These are phyloP conservation scores for Globisporangium megalacanthum DNA, from an alignment of 352 stramenopile species.

Conservation along the genomic window DNA sequence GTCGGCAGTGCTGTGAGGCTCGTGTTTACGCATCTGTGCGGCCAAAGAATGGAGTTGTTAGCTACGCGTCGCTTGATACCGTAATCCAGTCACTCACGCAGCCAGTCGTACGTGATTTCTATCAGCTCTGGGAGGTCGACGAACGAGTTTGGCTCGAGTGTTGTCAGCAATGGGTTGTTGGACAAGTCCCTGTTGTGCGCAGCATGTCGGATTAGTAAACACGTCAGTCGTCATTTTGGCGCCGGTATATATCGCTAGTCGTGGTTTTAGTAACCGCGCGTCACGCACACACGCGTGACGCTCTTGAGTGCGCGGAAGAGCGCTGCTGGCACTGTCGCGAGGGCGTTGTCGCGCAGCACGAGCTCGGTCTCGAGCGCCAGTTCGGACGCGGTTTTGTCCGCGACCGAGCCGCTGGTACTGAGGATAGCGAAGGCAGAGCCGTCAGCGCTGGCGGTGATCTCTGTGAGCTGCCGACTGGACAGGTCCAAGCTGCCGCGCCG, in stretches of 20 bases:
- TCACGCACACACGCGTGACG: constrained; percentile 31
- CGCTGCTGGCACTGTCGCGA: constrained; percentile 28
- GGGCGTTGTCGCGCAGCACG: constrained; percentile 45
- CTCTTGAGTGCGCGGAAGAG: constrained; percentile 41
- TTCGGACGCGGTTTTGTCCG: constrained; percentile 14
- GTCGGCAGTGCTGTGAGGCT: constrained; percentile 29
- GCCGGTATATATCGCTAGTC: no score
- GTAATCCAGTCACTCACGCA: no score
- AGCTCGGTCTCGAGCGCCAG: constrained; percentile 27
- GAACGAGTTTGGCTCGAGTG: constrained; percentile 43
- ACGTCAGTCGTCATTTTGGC: background rate
- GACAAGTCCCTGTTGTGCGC: constrained; percentile 34
- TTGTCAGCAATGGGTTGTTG: constrained; percentile 42
- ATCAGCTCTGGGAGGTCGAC: constrained; percentile 32
- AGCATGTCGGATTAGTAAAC: background rate
- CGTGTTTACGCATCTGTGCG: constrained; percentile 33
- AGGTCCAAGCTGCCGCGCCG: constrained; percentile 29
- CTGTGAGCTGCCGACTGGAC: constrained; percentile 25
- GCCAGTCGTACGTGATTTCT: constrained; percentile 29
- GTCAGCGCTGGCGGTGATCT: constrained; percentile 19
- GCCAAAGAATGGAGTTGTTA: background rate
- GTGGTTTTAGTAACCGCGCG: background rate
- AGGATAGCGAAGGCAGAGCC: constrained; percentile 27
- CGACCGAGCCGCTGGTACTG: constrained; percentile 10
- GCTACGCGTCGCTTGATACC: background rate